These are phyloP conservation scores for Hirschioporus abietinus DNA, from an alignment of 768 basidiomycete genomes.

Conservation along the genomic window DNA sequence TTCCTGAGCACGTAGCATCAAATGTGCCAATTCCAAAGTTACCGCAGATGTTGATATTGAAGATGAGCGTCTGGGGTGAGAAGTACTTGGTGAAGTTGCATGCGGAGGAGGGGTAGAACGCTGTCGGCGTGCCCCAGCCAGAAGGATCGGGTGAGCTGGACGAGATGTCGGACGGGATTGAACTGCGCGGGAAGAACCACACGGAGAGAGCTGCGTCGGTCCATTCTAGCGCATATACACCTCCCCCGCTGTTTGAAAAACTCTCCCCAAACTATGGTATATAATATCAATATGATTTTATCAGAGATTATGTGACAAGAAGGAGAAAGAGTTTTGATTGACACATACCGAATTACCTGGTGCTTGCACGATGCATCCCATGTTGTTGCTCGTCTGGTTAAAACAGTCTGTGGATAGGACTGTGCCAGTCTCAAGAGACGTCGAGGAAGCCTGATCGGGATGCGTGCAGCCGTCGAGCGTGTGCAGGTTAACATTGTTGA, in stretches of 20 bases:
- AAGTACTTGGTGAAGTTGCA: constrained; percentile 22
- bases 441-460: not conserved
- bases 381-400: not conserved
- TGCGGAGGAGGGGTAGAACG: constrained; percentile 20
- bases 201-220: constrained; percentile 14
- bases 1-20: constrained; percentile 6
- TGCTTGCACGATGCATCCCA: constrained; percentile 21
- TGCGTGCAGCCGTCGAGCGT: constrained; percentile 19
- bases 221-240: constrained; percentile 19
- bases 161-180: not conserved
- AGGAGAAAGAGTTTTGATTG: not conserved
- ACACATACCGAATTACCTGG: not conserved
- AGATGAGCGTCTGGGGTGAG: constrained; percentile 21
- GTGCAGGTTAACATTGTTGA: constrained; percentile 66
- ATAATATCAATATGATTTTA: not conserved
- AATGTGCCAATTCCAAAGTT: constrained; percentile 8
- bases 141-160: constrained; percentile 6
- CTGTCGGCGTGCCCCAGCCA: constrained; percentile 23
- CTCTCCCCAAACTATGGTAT: constrained; percentile 26
- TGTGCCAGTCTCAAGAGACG: not conserved
- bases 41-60: constrained; percentile 25
- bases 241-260: constrained; percentile 30
- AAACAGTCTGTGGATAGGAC: constrained; percentile 8
- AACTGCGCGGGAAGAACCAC: constrained; percentile 30
- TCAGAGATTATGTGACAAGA: not conserved